Conservation (phyloP, 2,329 filamentous ascomycete species). For the Aspergillus novoparasiticus region DNA sequence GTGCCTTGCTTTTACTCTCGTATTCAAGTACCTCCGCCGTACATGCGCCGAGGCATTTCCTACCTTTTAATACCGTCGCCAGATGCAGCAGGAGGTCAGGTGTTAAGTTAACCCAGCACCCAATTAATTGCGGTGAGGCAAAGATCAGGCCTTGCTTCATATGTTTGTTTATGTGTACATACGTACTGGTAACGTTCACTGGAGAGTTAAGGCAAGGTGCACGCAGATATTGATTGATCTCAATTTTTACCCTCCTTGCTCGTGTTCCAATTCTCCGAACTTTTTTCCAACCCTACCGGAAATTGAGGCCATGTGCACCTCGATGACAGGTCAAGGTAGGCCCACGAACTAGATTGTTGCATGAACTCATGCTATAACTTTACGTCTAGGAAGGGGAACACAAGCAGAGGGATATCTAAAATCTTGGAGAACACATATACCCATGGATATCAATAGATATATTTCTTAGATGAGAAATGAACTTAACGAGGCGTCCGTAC, state of each 20-base stretch:
- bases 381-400: background rate
- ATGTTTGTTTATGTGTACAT: background rate
- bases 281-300: background rate
- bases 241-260: background rate
- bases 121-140: background rate
- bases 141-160: background rate
- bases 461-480: background rate
- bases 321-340: background rate
- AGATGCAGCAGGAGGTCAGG: constrained; percentile 11
- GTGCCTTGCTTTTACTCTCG: background rate
- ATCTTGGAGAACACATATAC: background rate
- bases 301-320: background rate
- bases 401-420: background rate
- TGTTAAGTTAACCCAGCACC: background rate
- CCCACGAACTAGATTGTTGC: background rate
- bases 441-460: background rate
- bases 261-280: background rate
- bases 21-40: background rate
- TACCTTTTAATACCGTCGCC: background rate
- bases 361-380: background rate
- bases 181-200: background rate
- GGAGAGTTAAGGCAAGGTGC: background rate
- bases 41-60: background rate
- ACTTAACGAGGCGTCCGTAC: background rate
- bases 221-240: background rate